Evolutionary conservation across 2,329 filamentous ascomycete genomes (phyloP).

Genomic region (Aureobasidium sp.): DNA sequence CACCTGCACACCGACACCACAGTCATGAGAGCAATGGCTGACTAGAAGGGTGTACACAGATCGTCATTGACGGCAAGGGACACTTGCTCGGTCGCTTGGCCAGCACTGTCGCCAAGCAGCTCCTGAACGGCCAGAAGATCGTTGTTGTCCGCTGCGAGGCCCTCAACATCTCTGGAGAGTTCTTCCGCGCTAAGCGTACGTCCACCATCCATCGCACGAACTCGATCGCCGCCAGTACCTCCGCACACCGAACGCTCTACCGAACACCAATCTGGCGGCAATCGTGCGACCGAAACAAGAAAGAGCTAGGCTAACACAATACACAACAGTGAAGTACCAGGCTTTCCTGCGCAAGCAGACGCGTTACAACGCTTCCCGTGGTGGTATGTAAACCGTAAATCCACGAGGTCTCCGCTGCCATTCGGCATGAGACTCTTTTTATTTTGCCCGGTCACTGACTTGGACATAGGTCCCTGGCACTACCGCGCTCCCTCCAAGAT

Average conservation of each 20-base stretch:
- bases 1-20: not conserved
- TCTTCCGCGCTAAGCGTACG: constrained; percentile 99
- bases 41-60: constrained; percentile 42
- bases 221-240: constrained; percentile 4
- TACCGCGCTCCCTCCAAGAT: constrained; percentile 98
- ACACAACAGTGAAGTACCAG: constrained; percentile 94
- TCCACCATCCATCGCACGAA: constrained; percentile 33
- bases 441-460: constrained; percentile 11
- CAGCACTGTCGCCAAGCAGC: constrained; percentile 97
- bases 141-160: constrained; percentile 97
- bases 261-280: not conserved
- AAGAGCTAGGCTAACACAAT: constrained; percentile 13
- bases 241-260: not conserved
- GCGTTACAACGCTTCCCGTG: constrained; percentile 98
- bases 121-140: constrained; percentile 98
- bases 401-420: constrained; percentile 8
- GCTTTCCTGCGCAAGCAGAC: constrained; percentile 99
- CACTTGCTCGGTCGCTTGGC: constrained; percentile 98
- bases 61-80: constrained; percentile 99
- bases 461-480: constrained; percentile 81
- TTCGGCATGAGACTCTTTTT: constrained; percentile 13
- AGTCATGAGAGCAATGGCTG: constrained; percentile 13
- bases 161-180: constrained; percentile 99
- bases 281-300: not conserved
- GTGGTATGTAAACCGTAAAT: constrained; percentile 56